A percentile compares a stretch with the other conserved stretches of the same genome.
phyloP scores from a whole-genome alignment of 176 grass and related monocot genomes.

The Triticum turgidum region DNA sequence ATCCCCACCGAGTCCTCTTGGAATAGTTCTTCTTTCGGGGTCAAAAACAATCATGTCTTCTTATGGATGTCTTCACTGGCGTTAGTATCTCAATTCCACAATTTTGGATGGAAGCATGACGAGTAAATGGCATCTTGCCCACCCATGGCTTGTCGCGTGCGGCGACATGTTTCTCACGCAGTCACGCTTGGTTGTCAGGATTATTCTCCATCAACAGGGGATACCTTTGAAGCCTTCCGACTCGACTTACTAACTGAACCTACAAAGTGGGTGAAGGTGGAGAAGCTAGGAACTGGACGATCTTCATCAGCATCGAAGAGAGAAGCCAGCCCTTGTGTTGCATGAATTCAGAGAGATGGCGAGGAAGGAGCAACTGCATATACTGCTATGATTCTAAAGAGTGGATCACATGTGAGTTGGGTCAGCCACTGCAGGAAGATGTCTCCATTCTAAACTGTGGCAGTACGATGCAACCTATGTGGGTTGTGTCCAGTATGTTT shows the following conservation, averaged over 20 bases:
- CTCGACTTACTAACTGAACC: neutral
- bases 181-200: neutral
- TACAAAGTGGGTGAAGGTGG: neutral
- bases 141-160: neutral
- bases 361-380: neutral
- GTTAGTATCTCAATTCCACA: constrained; percentile 5
- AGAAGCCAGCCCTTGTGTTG: neutral
- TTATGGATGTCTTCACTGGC: constrained; percentile 39
- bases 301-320: neutral
- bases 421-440: too few relatives aligned
- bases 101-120: too few relatives aligned
- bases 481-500: too few relatives aligned
- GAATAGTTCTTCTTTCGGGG: neutral
- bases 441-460: too few relatives aligned
- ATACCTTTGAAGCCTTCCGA: neutral
- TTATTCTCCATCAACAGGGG: neutral
- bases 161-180: neutral
- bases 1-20: neutral
- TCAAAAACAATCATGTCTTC: neutral
- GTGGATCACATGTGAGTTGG: too few relatives aligned
- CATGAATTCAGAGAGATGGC: neutral
- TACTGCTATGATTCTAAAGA: too few relatives aligned
- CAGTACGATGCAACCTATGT: too few relatives aligned
- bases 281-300: neutral
- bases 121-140: too few relatives aligned